These are phyloP conservation scores for Lachnellula willkommii DNA, from an alignment of 2,329 filamentous ascomycete genomes.

Conservation along the genomic window DNA sequence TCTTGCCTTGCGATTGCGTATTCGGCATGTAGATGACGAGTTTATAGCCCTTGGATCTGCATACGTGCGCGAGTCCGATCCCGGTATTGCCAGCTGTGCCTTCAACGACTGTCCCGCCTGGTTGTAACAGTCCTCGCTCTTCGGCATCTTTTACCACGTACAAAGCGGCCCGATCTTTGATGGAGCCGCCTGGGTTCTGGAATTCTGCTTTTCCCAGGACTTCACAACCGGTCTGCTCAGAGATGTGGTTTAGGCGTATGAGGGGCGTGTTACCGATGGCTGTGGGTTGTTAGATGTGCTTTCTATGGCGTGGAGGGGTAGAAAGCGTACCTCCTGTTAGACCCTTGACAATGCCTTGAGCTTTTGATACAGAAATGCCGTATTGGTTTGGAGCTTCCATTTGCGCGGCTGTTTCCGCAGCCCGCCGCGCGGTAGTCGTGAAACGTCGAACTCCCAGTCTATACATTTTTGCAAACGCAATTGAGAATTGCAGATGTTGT, in stretches of 20 bases:
- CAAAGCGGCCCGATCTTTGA: constrained; percentile 93
- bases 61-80: constrained; percentile 95
- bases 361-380: constrained; percentile 58
- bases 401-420: constrained; percentile 40
- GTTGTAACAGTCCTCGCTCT: constrained; percentile 71
- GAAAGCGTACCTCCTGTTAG: constrained; percentile 56
- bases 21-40: constrained; percentile 99
- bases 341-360: constrained; percentile 60
- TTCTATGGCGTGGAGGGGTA: constrained; percentile 3
- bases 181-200: constrained; percentile 92
- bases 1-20: constrained; percentile 96
- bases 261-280: constrained; percentile 97
- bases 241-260: constrained; percentile 83
- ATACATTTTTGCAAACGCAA: constrained; percentile 42
- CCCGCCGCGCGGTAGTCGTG: constrained; percentile 47
- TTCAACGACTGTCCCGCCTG: constrained; percentile 92
- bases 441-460: constrained; percentile 51
- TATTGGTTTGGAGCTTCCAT: constrained; percentile 48
- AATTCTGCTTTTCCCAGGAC: constrained; percentile 97
- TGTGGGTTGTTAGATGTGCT: constrained; percentile 34
- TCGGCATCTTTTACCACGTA: constrained; percentile 94
- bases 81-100: constrained; percentile 97
- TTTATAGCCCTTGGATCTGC: constrained; percentile 83
- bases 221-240: constrained; percentile 86
- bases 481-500: neutral